phyloP scores from a whole-genome alignment of 495 filamentous ascomycete species.

The Xylaria venustula region DNA sequence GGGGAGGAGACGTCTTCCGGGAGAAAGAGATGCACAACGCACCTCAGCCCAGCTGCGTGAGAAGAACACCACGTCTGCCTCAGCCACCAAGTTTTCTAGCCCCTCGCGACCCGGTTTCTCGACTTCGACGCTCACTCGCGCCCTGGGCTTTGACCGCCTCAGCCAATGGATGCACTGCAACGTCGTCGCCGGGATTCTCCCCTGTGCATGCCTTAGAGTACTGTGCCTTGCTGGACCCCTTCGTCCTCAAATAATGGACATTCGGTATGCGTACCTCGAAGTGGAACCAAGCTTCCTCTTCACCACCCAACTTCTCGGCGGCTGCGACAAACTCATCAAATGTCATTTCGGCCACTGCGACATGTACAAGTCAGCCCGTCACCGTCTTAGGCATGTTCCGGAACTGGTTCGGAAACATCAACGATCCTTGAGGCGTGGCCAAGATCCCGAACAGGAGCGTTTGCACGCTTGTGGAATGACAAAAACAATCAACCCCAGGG shows the following conservation, averaged over 20 bases:
- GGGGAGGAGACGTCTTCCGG: background rate
- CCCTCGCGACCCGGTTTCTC: slow-evolving; percentile 66
- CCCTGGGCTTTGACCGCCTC: slow-evolving; percentile 43
- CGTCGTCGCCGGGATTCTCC: slow-evolving; percentile 63
- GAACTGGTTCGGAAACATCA: slow-evolving; percentile 55
- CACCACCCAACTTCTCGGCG: slow-evolving; percentile 5
- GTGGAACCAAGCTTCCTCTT: slow-evolving; percentile 64
- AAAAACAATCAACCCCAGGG: too few species aligned
- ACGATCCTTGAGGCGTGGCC: too few species aligned
- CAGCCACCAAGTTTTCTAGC: slow-evolving; percentile 58
- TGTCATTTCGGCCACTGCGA: slow-evolving; percentile 12
- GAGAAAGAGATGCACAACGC: slow-evolving; percentile 23
- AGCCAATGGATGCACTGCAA: slow-evolving; percentile 61
- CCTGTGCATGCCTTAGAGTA: slow-evolving; percentile 43
- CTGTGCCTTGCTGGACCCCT: background rate
- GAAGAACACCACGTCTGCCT: slow-evolving; percentile 69
- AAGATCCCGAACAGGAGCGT: too few species aligned
- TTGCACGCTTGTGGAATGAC: too few species aligned
- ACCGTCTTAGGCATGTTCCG: slow-evolving; percentile 29
- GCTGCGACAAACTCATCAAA: slow-evolving; percentile 12
- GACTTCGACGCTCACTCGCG: slow-evolving; percentile 64
- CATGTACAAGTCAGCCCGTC: slow-evolving; percentile 2
- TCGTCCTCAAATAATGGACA: slow-evolving; percentile 5
- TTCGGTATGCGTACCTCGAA: slow-evolving; percentile 59
- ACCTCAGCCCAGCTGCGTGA: slow-evolving; percentile 69